A percentile compares a stretch with the other conserved stretches of the same genome.
Evolutionary conservation across 139 green algal species (phyloP).

Genomic region (Mesostigma viride): DNA sequence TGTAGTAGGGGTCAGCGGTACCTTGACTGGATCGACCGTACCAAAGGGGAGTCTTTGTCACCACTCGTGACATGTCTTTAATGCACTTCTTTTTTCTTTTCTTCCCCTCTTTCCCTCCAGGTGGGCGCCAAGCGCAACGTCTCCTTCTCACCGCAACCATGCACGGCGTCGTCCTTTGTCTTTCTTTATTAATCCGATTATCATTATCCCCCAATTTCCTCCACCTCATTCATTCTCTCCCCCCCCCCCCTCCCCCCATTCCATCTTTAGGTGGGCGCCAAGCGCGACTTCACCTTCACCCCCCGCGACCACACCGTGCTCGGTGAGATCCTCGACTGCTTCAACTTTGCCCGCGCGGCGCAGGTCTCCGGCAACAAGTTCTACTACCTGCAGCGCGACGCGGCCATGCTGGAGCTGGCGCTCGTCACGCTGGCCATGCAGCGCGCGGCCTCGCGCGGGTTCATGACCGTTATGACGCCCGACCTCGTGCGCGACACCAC

Average conservation of each 20-base stretch:
- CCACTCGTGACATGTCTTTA: too few relatives aligned
- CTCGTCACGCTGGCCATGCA: conserved; percentile 55
- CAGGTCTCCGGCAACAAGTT: conserved; percentile 77
- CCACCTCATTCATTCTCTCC: too few relatives aligned
- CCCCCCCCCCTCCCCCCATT: neutral
- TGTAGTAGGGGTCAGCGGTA: too few relatives aligned
- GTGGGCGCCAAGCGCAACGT: too few relatives aligned
- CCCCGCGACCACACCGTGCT: conserved; percentile 35
- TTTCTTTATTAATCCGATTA: too few relatives aligned
- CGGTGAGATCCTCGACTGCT: conserved; percentile 31
- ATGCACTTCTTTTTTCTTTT: too few relatives aligned
- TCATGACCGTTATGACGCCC: conserved; percentile 79
- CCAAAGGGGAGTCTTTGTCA: too few relatives aligned
- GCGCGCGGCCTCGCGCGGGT: conserved; percentile 54
- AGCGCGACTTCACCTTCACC: conserved; percentile 47
- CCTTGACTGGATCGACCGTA: too few relatives aligned
- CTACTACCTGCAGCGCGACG: conserved; percentile 83
- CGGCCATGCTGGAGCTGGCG: conserved; percentile 87
- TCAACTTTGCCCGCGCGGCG: conserved; percentile 69
- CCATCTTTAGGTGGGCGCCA: conserved; percentile 35
- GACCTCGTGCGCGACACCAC: conserved; percentile 82
- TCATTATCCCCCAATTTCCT: too few relatives aligned
- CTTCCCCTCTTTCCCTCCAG: too few relatives aligned
- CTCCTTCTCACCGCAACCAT: too few relatives aligned
- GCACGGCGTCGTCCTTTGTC: too few relatives aligned